Evolutionary conservation across 2,329 filamentous ascomycete species (phyloP), one percentile per base, ranked within the genome.

Genomic region (Coniella lustricola): DNA sequence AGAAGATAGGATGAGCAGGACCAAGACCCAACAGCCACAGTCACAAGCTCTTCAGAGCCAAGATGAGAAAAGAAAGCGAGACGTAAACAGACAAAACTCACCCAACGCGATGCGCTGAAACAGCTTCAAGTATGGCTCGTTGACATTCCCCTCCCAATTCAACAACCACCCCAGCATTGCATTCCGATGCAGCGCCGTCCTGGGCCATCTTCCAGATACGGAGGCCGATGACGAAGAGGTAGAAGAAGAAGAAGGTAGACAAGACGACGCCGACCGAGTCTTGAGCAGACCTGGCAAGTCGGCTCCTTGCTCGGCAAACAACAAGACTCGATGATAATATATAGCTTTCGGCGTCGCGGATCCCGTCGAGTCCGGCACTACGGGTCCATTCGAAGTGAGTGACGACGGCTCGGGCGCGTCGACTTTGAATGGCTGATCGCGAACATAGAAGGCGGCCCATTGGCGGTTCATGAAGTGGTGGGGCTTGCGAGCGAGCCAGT

Each of bases 71-170:
- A 29, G 25, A 29, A 29, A 29, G 5, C 5, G 10, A 29, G 25
- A 29, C 25, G 10, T 10, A 20, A 10, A 10, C n/a, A 3, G 29
- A 9, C 8, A 12, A 21, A 8, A 54, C 64, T 55, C 61, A 79
- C 76, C 77, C 1, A 82, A 63, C 2, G 72, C 61, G 31, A 81
- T 73, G 7, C 80, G 73, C 0, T 77, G 75, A 55, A 82, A 84
- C 0, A 82, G 62, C 53, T 83, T 84, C 3, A 76, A 63, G 4
- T 71, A 64, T 0, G 72, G 63, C 49, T 82, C 71, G 0, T 59
- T 3, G 3, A 61, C 54, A 49, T 77, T 82, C 1, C 62, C 49
- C 2, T 64, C 54, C 2, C 73, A 61, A 20, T 72, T 67, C 29
- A 82, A 60, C 0, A 80, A 67, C 76, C 76, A 81, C 21, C 74